Evolutionary conservation across 2,329 filamentous ascomycete species (phyloP).

Genomic region (Phyllosticta capitalensis): DNA sequence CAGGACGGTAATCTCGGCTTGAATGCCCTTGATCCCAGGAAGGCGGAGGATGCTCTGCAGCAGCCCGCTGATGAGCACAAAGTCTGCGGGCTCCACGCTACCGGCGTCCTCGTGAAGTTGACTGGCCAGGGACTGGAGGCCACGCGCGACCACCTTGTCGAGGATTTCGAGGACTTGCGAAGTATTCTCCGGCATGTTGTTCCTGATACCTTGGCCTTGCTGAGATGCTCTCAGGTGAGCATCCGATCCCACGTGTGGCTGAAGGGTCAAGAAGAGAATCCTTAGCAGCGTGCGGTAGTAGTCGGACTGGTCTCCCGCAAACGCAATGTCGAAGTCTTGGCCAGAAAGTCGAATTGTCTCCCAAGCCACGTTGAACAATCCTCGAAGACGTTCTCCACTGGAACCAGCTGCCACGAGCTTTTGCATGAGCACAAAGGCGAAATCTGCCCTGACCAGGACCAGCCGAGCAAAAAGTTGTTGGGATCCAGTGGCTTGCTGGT

Average conservation of each 20-base stretch:
- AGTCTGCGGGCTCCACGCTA: conserved; percentile 63
- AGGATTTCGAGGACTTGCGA: conserved; percentile 63
- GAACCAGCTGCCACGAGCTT: conserved; percentile 55
- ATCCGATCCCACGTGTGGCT: conserved; percentile 43
- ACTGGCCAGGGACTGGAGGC: conserved; percentile 71
- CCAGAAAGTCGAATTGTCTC: conserved; percentile 46
- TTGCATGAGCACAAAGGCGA: conserved; percentile 75
- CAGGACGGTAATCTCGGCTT: conserved; percentile 34
- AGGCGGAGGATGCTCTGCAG: conserved; percentile 75
- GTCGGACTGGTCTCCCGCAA: conserved; percentile 46
- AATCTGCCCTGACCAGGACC: conserved; percentile 64
- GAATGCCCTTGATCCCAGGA: conserved; percentile 61
- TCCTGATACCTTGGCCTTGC: conserved; percentile 14
- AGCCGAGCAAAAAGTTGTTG: conserved; percentile 76
- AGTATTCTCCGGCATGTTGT: conserved; percentile 17
- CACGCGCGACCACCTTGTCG: conserved; percentile 66
- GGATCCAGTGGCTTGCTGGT: conserved; percentile 60
- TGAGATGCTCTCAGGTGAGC: neutral
- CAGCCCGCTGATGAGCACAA: conserved; percentile 79
- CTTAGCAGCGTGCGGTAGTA: conserved; percentile 81
- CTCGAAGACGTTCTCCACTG: conserved; percentile 41
- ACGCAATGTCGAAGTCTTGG: conserved; percentile 50
- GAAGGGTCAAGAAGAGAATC: conserved; percentile 73
- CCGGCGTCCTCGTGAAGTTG: conserved; percentile 68
- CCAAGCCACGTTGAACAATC: conserved; percentile 51